Evolutionary conservation across 208 protist genomes (phyloP).

Genomic region (Leishmania aethiopica): DNA sequence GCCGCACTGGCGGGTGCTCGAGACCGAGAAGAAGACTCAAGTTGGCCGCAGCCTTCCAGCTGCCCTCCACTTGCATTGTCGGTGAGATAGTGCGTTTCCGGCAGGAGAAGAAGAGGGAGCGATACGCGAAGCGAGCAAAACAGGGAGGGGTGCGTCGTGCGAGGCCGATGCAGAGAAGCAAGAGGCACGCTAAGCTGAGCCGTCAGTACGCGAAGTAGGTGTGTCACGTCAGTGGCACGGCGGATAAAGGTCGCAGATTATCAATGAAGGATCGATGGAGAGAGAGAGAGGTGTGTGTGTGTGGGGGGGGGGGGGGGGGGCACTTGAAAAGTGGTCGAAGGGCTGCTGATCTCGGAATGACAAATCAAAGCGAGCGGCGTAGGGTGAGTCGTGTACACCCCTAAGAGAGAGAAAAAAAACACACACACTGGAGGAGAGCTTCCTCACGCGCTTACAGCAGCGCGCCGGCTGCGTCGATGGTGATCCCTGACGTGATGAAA

Average conservation of each 20-base stretch:
- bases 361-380: not conserved
- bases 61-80: slow-evolving; percentile 32
- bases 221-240: not conserved
- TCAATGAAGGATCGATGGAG: not conserved
- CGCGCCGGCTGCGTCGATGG: not conserved
- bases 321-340: not conserved
- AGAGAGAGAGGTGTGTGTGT: not conserved
- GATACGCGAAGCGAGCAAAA: slow-evolving; percentile 7
- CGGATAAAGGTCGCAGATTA: not conserved
- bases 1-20: slow-evolving; percentile 53
- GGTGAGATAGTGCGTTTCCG: too few species aligned
- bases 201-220: too few species aligned
- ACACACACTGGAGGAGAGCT: not conserved
- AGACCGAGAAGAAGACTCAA: slow-evolving; percentile 62
- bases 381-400: too few species aligned
- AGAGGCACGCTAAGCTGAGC: not conserved
- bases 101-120: not conserved
- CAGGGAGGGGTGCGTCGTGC: not conserved
- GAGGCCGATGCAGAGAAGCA: not conserved
- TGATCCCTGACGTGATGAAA: not conserved
- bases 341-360: not conserved
- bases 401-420: not conserved
- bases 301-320: not conserved
- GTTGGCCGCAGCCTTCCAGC: slow-evolving; percentile 71
- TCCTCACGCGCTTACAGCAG: not conserved